Evolutionary conservation across 495 filamentous ascomycete species (phyloP), one percentile per base, ranked within the genome.

Genomic region (Xylaria flabelliformis): DNA sequence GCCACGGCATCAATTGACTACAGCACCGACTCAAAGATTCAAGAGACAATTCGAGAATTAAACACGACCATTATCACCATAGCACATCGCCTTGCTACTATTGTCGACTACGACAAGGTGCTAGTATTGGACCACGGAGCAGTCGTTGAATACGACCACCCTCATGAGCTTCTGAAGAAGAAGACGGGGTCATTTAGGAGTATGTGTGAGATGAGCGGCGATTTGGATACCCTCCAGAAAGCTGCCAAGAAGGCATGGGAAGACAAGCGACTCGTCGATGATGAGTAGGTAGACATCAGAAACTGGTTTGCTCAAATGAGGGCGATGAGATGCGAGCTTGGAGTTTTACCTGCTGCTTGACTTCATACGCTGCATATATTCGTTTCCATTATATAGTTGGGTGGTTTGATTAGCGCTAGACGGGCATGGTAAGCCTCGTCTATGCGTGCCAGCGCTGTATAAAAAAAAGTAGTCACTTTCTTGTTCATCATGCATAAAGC

Each of bases 1-100:
- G 97, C 97, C 21, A 99, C 97, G 7, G 97, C 96, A 0, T 97
- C 94, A 1, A 98, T 99, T 78, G 97, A 99, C 85, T 98, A 98
- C 82, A 90, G 90, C 44, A 99, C 96, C 19, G 97, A 99, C 77
- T 84, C 90, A 71, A 97, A 97, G 81, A 98, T 99, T 78, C 97
- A 99, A 80, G 93, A 92, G 69, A 98, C 97, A 0, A 92, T 99
- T 70, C 91, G 93, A 48, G 93, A 97, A 79, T 85, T 98, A 50
- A 90, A 91, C 53, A 94, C 91, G 82, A 99, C 97, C 13, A 97
- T 97, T 79, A 94, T 97, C 77, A 98, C 97, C 0, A 98, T 99
- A 75, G 97, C 97, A n/a, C 97, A 99, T 81, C 91, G 97, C 15
- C 86, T 99, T 69, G 94, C 97, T 74, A 98, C 95, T 0, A 97